phyloP scores from a whole-genome alignment of 306 rosid genomes.

The Luffa acutangula region DNA sequence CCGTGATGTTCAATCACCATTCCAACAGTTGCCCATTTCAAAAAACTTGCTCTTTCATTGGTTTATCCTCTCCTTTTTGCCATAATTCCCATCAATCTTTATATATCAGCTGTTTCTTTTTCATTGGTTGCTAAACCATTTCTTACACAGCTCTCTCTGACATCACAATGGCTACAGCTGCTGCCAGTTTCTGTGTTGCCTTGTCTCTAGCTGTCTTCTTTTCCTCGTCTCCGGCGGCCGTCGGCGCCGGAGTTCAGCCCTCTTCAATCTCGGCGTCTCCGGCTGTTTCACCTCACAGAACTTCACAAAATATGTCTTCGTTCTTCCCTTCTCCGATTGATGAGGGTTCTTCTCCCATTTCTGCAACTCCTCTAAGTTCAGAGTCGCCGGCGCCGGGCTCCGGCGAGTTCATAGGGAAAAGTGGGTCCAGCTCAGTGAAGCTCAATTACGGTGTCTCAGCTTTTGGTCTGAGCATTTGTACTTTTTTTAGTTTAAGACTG shows the following conservation, averaged over 20 bases:
- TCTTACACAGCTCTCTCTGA: not conserved
- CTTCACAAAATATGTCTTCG: slow-evolving; percentile 44
- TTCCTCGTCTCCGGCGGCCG: not conserved
- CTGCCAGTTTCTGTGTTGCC: not conserved
- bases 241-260: not conserved
- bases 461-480: slow-evolving; percentile 16
- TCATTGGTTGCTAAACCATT: not conserved
- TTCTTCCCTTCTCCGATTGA: slow-evolving; percentile 44
- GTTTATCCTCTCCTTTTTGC: not conserved
- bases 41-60: not conserved
- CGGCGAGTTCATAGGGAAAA: slow-evolving; percentile 48
- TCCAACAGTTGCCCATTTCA: not conserved
- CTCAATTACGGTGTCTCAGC: slow-evolving; percentile 7
- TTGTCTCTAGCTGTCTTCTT: not conserved
- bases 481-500: not conserved
- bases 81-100: not conserved
- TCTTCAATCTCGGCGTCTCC: slow-evolving; percentile 49
- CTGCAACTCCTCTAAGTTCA: slow-evolving; percentile 8
- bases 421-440: slow-evolving; percentile 23
- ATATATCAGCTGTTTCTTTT: not conserved
- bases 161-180: slow-evolving; percentile 3
- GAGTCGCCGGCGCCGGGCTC: slow-evolving; percentile 30
- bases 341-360: slow-evolving; percentile 18
- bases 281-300: slow-evolving; percentile 33
- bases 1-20: not conserved